Base-by-base conservation (phyloP, 441 rosid species). In the Aquilaria agallochum region DNA sequence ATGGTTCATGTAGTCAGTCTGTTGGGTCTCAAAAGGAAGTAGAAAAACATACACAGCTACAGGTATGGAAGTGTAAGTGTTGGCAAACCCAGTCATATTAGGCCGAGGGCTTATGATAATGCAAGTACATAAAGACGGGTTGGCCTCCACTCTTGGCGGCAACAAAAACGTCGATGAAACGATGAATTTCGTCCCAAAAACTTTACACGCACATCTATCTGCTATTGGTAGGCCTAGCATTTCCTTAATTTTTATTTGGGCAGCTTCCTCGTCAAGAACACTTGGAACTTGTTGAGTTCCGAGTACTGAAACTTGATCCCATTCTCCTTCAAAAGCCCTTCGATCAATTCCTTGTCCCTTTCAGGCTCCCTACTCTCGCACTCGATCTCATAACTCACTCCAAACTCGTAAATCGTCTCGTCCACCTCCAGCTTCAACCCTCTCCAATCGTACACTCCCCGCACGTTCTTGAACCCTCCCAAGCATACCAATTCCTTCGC, bases 361-460 rank as follows among this genome's bases (percentile, higher is more conserved):
- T 80, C 78, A 2, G 85, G 85, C 53, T 77, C 82, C 42, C 2
- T 50, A 0, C 69, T 77, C 74, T 80, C 85, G 49, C 85, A 80
- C 64, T 80, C 85, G 56, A 80, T 68, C 82, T 80, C 85, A 47
- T 77, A 80, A 62, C 78, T 54, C 34, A 45, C 73, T 50, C 82
- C 80, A 52, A 80, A 80, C 50, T 58, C 78, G 42, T 64, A 80
- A 48, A 57, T 51, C 0, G 77, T 75, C 74, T 80, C 78, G 55
- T 80, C 85, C 27, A 80, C 31, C 73, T 80, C 82, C 73, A 77
- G 53, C 31, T 68, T 80, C 69, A 77, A 58, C 27, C 80, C 80
- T 49, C 59, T 71, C 85, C 82, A 80, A 14, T 75, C 73, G 51
- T 77, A 77, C 3, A 80, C 73, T 12, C 66, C 78, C 61, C 82